Conservation (phyloP, 2,329 filamentous ascomycete species). For the Hypoxylon sp. region DNA sequence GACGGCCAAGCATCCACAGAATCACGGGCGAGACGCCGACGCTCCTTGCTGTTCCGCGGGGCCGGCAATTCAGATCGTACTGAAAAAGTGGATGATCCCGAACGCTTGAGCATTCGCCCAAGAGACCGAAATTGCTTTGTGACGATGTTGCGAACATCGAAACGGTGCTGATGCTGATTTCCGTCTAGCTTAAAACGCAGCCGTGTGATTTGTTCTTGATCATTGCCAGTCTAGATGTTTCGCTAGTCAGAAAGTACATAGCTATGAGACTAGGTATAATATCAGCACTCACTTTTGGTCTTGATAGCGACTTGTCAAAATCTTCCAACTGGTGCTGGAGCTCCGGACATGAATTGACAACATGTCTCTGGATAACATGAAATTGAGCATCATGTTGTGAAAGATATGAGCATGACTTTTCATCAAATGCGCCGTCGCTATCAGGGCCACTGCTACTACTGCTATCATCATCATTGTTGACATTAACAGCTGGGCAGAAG, state of each 20-base stretch:
- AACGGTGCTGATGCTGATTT: slow-evolving; percentile 39
- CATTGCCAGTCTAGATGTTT: slow-evolving; percentile 34
- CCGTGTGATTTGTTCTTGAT: slow-evolving; percentile 23
- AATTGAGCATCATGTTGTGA: slow-evolving; percentile 37
- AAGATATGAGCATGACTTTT: slow-evolving; percentile 25
- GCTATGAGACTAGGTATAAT: not conserved
- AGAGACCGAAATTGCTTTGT: slow-evolving; percentile 47
- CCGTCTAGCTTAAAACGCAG: slow-evolving; percentile 42
- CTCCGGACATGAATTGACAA: slow-evolving; percentile 52
- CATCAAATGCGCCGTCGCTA: slow-evolving; percentile 16
- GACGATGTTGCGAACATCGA: slow-evolving; percentile 41
- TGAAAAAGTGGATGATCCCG: slow-evolving; percentile 50
- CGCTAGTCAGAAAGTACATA: slow-evolving; percentile 9
- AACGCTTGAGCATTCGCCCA: slow-evolving; percentile 43
- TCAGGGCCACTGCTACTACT: slow-evolving; percentile 21
- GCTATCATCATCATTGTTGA: slow-evolving; percentile 13
- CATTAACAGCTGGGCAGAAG: slow-evolving; percentile 17
- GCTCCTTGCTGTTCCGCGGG: slow-evolving; percentile 47
- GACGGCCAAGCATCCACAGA: slow-evolving; percentile 51
- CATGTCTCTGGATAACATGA: slow-evolving; percentile 32
- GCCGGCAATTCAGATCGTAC: slow-evolving; percentile 50
- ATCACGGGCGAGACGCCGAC: slow-evolving; percentile 50
- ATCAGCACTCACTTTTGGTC: slow-evolving; percentile 11
- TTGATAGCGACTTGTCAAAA: slow-evolving; percentile 11
- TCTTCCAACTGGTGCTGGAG: slow-evolving; percentile 41